These are phyloP conservation scores for Pulveroboletus sp. DNA, from an alignment of 768 basidiomycete species.

Conservation along the genomic window DNA sequence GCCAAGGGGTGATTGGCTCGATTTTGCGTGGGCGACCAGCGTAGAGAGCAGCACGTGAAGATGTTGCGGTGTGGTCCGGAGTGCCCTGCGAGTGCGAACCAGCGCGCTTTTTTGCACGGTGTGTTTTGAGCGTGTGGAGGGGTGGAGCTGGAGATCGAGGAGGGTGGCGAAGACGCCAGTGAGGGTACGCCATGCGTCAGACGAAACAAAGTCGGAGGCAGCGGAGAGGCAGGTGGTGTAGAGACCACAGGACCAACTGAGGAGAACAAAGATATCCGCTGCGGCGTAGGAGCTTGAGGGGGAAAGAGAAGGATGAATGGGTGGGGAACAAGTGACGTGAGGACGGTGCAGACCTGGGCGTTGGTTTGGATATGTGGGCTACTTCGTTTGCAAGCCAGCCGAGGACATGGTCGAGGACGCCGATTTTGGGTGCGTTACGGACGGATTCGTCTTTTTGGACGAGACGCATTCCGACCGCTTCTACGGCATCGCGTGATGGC, in stretches of 20 bases:
- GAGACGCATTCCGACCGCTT: constrained; percentile 59
- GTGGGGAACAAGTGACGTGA: background rate
- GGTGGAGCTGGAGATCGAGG: constrained; percentile 54
- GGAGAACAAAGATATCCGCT: constrained; percentile 59
- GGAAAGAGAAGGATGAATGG: background rate
- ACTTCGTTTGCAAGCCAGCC: constrained; percentile 75
- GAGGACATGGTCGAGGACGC: constrained; percentile 64
- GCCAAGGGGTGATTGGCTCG: constrained; percentile 38
- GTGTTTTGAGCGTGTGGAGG: constrained; percentile 47
- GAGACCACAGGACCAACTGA: constrained; percentile 66
- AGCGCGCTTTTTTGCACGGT: constrained; percentile 59
- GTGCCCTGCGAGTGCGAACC: constrained; percentile 56
- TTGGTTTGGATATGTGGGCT: constrained; percentile 48
- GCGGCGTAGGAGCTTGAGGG: constrained; percentile 47
- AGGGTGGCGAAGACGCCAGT: constrained; percentile 54
- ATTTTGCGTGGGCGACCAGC: constrained; percentile 48
- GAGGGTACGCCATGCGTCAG: constrained; percentile 49
- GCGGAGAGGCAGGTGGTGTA: constrained; percentile 48
- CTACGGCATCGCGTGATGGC: constrained; percentile 65
- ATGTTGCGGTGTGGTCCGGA: constrained; percentile 56
- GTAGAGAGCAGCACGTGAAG: constrained; percentile 50
- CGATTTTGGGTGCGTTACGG: constrained; percentile 42
- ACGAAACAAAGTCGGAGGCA: constrained; percentile 41
- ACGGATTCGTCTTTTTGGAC: constrained; percentile 56
- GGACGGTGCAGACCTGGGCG: constrained; percentile 48